Base-by-base conservation (phyloP, 179 eudicot genomes). In the Gypsophila paniculata region DNA sequence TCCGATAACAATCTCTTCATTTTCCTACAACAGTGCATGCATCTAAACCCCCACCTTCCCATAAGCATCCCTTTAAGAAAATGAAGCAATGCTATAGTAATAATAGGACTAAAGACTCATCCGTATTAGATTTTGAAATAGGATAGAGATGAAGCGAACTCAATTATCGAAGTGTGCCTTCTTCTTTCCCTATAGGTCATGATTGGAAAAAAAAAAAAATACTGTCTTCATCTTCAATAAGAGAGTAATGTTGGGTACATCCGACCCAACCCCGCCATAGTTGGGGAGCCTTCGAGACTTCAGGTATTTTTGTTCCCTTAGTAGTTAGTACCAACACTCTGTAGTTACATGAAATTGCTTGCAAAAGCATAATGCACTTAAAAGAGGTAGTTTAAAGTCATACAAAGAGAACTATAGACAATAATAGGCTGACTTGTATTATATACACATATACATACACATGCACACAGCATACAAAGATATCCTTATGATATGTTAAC, bases 381-480 rank as follows among this genome's bases (percentile, higher is more conserved):
- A 6, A 21, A 29, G 39, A 70, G 9, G 64, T 18, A 14, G 32
- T 42, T 6, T 42, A 0, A 42, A 8, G 52, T 68, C 39, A 57
- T 48, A 42, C 22, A 32, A 48, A 62, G 32, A 65, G 26, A 18
- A 19, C 32, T 46, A 65, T 21, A 22, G 53, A 42, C 51, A 38
- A 63, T 36, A 38, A 63, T 17, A 39, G 3, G 19, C 49, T 18
- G 51, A 63, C 18, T 23, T 22, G 17, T 58, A 58, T 25, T 57
- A 8, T 13, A 58, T 25, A 22, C 23, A 58, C 21, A 25, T 25
- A 25, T 11, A 58, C 32, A 70, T 34, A 60, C 61, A 75, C 71
- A 42, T 42, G 46, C 8, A 23, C 59, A 77, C 42, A 32, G 18
- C 14, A 69, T 61, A 57, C 1, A 9, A 19, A 25, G 15, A 19